These are phyloP conservation scores for Bombardia bombarda DNA, from an alignment of 495 filamentous ascomycete species.

Conservation along the genomic window DNA sequence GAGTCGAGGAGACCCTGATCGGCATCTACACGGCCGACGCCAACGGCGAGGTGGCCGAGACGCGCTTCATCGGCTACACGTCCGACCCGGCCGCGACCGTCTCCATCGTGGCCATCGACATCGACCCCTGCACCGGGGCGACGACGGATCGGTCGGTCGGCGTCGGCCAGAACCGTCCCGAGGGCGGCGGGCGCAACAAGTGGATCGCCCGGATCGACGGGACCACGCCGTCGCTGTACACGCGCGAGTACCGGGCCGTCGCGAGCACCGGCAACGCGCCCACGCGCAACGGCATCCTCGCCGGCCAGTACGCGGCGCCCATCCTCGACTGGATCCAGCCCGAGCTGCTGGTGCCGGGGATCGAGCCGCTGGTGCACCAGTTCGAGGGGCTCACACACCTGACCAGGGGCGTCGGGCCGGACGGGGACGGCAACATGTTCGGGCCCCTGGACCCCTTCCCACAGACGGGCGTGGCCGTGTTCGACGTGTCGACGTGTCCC, in stretches of 20 bases:
- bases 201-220: conserved; percentile 19
- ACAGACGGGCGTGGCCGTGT: conserved; percentile 9
- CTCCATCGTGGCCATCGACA: conserved; percentile 30
- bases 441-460: conserved; percentile 16
- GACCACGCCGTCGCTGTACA: conserved; percentile 20
- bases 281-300: conserved; percentile 30
- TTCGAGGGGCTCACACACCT: conserved; percentile 11
- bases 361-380: conserved; percentile 11
- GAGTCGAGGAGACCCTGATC: conserved; percentile 25
- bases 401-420: conserved; percentile 10
- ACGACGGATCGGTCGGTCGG: conserved; percentile 17
- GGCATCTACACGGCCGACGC: conserved; percentile 22
- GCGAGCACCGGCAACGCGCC: conserved; percentile 15
- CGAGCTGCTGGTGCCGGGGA: conserved; percentile 8
- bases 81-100: conserved; percentile 14
- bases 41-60: conserved; percentile 25
- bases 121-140: conserved; percentile 33
- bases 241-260: conserved; percentile 26
- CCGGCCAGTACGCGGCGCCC: conserved; percentile 31
- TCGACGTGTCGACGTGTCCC: conserved; percentile 10
- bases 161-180: conserved; percentile 7
- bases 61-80: conserved; percentile 14
- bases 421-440: conserved; percentile 10
- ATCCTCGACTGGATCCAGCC: conserved; percentile 31
- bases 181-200: conserved; percentile 28